Conservation (phyloP, 805 yeast species). For the Ogataea saltuana region DNA sequence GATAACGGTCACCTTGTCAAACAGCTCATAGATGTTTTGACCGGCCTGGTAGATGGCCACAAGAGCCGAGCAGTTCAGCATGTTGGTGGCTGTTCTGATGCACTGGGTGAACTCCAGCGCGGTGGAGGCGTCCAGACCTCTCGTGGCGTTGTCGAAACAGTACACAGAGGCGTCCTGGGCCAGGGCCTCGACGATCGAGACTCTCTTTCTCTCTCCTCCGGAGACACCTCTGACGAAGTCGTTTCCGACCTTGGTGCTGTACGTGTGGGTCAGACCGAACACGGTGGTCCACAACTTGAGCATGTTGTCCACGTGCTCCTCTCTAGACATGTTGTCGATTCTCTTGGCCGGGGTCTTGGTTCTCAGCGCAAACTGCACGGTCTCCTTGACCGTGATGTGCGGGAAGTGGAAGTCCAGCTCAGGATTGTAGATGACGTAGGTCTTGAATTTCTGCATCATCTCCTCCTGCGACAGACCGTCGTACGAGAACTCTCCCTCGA, state of each 20-base stretch:
- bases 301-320: conserved; percentile 42
- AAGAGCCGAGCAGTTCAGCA: conserved; percentile 56
- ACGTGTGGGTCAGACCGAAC: conserved; percentile 59
- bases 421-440: conserved; percentile 57
- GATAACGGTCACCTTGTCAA: conserved; percentile 59
- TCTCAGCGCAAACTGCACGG: conserved; percentile 68
- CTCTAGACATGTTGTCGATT: conserved; percentile 43
- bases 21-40: conserved; percentile 60
- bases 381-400: conserved; percentile 71
- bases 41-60: conserved; percentile 71
- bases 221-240: conserved; percentile 68
- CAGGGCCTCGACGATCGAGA: conserved; percentile 64
- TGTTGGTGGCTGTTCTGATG: conserved; percentile 60
- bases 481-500: conserved; percentile 57
- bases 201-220: conserved; percentile 75
- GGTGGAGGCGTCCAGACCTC: conserved; percentile 73
- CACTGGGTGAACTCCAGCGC: conserved; percentile 66
- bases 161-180: conserved; percentile 54
- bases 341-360: conserved; percentile 61
- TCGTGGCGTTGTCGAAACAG: conserved; percentile 69
- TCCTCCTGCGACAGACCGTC: conserved; percentile 62
- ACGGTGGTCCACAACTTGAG: conserved; percentile 54
- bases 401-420: conserved; percentile 77
- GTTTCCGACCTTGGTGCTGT: conserved; percentile 63
- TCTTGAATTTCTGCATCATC: conserved; percentile 57